A percentile compares a stretch with the other conserved stretches of the same genome.
These are phyloP conservation scores for Rugiboletus extremiorientalis DNA, from an alignment of 1,284 basidiomycete genomes.

Conservation along the genomic window DNA sequence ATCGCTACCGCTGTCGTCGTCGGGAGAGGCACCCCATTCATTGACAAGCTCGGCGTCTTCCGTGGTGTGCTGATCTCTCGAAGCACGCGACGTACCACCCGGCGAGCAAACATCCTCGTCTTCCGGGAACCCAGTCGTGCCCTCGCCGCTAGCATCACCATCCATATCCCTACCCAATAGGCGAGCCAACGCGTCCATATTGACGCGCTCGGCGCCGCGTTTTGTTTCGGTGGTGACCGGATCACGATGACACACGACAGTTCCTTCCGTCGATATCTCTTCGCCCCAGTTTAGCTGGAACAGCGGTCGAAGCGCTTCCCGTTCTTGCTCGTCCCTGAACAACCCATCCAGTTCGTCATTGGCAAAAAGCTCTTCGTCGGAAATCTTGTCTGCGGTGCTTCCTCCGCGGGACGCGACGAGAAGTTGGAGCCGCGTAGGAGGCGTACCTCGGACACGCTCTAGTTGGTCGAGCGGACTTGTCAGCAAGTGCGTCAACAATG, in stretches of 20 bases:
- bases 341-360: slow-evolving; percentile 44
- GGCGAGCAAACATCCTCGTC: slow-evolving; percentile 5
- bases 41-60: slow-evolving; percentile 34
- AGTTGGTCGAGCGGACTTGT: slow-evolving; percentile 42
- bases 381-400: slow-evolving; percentile 31
- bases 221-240: slow-evolving; percentile 19
- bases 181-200: slow-evolving; percentile 40
- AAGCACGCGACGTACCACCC: neutral
- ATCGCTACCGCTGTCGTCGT: slow-evolving; percentile 3
- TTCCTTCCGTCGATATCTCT: slow-evolving; percentile 5
- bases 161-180: slow-evolving; percentile 27
- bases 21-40: slow-evolving; percentile 42
- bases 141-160: slow-evolving; percentile 5
- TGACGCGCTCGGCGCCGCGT: slow-evolving; percentile 31
- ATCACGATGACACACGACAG: neutral
- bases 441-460: slow-evolving; percentile 5
- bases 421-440: slow-evolving; percentile 63
- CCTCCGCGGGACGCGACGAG: slow-evolving; percentile 54
- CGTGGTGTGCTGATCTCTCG: neutral
- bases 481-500: slow-evolving; percentile 49
- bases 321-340: slow-evolving; percentile 38
- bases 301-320: slow-evolving; percentile 32
- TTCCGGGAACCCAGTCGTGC: slow-evolving; percentile 9
- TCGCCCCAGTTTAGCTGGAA: slow-evolving; percentile 37
- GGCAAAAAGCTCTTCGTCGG: slow-evolving; percentile 46